Evolutionary conservation across 1,284 basidiomycete species (phyloP).

Genomic region (Paramarasmius palmivorus): DNA sequence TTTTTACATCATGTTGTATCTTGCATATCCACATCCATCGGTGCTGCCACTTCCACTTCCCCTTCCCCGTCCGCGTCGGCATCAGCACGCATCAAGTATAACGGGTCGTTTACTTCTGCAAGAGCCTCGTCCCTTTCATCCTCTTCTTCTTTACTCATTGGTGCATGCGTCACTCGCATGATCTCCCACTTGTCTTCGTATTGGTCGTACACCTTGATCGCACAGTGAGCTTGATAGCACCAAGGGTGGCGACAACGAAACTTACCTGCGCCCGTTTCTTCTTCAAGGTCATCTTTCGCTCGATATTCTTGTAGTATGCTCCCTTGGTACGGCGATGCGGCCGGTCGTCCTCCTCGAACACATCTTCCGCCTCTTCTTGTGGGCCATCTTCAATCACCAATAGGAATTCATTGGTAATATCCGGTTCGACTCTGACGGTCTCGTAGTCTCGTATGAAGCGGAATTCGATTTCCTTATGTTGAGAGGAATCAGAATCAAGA

Average conservation of each 20-base stretch:
- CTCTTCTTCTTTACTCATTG: constrained; percentile 41
- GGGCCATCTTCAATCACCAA: constrained; percentile 73
- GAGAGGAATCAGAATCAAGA: constrained; percentile 1
- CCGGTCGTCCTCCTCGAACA: constrained; percentile 28
- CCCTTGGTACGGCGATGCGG: constrained; percentile 47
- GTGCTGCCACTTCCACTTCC: constrained; percentile 28
- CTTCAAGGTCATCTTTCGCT: constrained; percentile 82
- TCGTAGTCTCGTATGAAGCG: constrained; percentile 81
- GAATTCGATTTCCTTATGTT: constrained; percentile 62
- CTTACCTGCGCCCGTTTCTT: constrained; percentile 78
- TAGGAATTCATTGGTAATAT: constrained; percentile 82
- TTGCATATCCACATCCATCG: not conserved
- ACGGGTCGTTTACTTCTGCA: constrained; percentile 56
- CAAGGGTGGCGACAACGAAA: constrained; percentile 1
- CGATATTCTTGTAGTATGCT: constrained; percentile 87
- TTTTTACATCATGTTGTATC: no score
- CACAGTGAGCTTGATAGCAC: constrained; percentile 6
- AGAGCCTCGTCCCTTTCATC: constrained; percentile 53
- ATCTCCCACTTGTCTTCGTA: constrained; percentile 80
- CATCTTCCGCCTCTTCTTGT: constrained; percentile 35
- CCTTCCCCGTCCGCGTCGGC: constrained; percentile 45
- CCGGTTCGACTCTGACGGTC: constrained; percentile 80
- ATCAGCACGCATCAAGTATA: constrained; percentile 37
- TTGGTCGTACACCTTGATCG: constrained; percentile 54
- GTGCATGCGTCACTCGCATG: constrained; percentile 63